Evolutionary conservation across 1,284 basidiomycete genomes (phyloP), one percentile per base, ranked within the genome.

Genomic region (Pyrrhoderma lamaoense): DNA sequence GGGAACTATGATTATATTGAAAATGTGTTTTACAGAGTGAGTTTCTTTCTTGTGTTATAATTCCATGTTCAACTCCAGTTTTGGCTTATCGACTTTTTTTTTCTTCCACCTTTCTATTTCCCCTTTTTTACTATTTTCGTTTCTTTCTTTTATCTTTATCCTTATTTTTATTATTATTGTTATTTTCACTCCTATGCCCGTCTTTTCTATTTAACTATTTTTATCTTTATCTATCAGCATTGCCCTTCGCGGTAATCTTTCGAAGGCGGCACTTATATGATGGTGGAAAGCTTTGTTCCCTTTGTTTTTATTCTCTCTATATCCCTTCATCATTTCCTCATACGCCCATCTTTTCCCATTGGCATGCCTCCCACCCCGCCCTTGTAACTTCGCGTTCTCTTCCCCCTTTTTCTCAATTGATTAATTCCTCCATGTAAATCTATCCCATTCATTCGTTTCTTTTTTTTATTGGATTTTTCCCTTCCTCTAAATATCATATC

Each of bases 21-120:
- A n/a, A n/a, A n/a, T n/a, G n/a, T n/a, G n/a, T n/a, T n/a, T n/a
- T 56, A 39, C 62, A 89, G 86, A 89, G 86, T 89, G 77, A 88
- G 86, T 86, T 65, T 64, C 57, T 65, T 71, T 56, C 58, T 62
- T 59, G 27, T 31, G 11, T 5, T 5, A 31, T 11, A 31, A 5
- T 31, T 31, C 27, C n/a, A n/a, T n/a, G 11, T 31, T 31, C 11
- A 31, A 31, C 27, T 31, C 11, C 27, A 31, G 27, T 31, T 31
- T 31, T 31, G 27, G 27, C 27, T 31, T 31, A 31, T 31, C 27
- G 11, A 31, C 52, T 58, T 56, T 58, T 53, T 19, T n/a, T 37
- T n/a, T n/a, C n/a, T n/a, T n/a, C n/a, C n/a, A n/a, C n/a, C n/a
- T n/a, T n/a, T n/a, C n/a, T n/a, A n/a, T n/a, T n/a, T n/a, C n/a